A percentile compares a stretch with the other conserved stretches of the same genome.
These are phyloP conservation scores for Colletotrichum lindemuthianum DNA, from an alignment of 2,329 filamentous ascomycete species.

Conservation along the genomic window DNA sequence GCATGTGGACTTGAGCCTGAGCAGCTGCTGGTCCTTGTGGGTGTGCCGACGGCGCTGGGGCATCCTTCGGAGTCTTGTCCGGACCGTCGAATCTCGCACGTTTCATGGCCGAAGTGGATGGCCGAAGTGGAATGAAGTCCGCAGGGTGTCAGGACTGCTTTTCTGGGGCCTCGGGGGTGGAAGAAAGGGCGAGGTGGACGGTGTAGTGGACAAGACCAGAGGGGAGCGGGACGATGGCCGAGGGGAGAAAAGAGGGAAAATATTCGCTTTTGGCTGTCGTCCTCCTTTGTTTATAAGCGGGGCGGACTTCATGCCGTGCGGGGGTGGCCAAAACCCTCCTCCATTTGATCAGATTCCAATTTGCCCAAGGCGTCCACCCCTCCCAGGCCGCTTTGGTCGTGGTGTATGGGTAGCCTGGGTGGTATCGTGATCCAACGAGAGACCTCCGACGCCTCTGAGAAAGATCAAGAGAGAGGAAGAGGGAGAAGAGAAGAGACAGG, in stretches of 20 bases:
- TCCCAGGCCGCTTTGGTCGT: neutral
- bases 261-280: slow-evolving; percentile 8
- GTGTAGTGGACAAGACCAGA: slow-evolving; percentile 22
- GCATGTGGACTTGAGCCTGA: slow-evolving; percentile 26
- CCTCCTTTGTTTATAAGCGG: slow-evolving; percentile 35
- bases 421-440: neutral
- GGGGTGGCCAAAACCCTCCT: slow-evolving; percentile 20
- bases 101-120: slow-evolving; percentile 32
- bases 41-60: slow-evolving; percentile 16
- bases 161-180: slow-evolving; percentile 20
- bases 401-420: neutral
- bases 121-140: slow-evolving; percentile 25
- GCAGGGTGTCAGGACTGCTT: slow-evolving; percentile 3
- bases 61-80: slow-evolving; percentile 22
- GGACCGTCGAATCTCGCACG: slow-evolving; percentile 32
- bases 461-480: neutral
- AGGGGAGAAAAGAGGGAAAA: slow-evolving; percentile 31
- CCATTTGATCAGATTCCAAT: slow-evolving; percentile 18
- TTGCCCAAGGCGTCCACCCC: slow-evolving; percentile 7
- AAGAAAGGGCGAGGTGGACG: slow-evolving; percentile 20
- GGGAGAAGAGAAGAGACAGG: no score
- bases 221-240: slow-evolving; percentile 33
- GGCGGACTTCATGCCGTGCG: slow-evolving; percentile 36
- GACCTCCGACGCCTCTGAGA: neutral
- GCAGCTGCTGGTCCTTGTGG: slow-evolving; percentile 8